Percentiles rank a stretch among this genome's conserved stretches.
Conservation (phyloP, 225 moss, liverwort and hornwort species). For the Bryoerythrophyllum caledonicum region DNA sequence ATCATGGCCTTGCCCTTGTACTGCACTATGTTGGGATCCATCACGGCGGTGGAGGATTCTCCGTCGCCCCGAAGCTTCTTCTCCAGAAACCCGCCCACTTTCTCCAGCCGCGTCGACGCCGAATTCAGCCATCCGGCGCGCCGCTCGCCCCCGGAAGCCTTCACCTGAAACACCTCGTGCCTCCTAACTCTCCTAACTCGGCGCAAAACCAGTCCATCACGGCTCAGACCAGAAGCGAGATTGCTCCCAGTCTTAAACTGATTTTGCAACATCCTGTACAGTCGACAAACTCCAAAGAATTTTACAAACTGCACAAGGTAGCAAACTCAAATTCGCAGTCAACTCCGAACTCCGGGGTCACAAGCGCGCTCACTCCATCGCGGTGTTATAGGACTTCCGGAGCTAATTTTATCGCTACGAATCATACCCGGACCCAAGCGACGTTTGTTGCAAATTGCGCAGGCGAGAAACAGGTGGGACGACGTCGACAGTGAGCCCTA, state of each 20-base stretch:
- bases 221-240: constrained; percentile 11
- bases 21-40: constrained; percentile 15
- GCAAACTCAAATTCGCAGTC: background rate
- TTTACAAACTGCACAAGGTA: background rate
- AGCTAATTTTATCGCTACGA: too few relatives aligned
- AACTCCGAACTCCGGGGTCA: too few relatives aligned
- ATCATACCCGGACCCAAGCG: constrained; percentile 7
- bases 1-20: constrained; percentile 31
- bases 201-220: constrained; percentile 12
- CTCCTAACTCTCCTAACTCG: background rate
- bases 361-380: background rate
- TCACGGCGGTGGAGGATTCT: background rate
- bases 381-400: background rate
- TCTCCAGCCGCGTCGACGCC: constrained; percentile 17
- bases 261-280: constrained; percentile 14
- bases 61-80: background rate
- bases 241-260: constrained; percentile 19
- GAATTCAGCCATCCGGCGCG: constrained; percentile 22
- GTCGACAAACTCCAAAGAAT: background rate
- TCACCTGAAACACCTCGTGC: constrained; percentile 5
- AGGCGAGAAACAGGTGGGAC: constrained; percentile 17
- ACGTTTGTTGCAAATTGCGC: background rate
- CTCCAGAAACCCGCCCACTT: constrained; percentile 12
- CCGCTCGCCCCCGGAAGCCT: constrained; percentile 1
- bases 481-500: background rate